phyloP scores from a whole-genome alignment of 495 filamentous ascomycete genomes.

The Podospora pseudopauciseta region DNA sequence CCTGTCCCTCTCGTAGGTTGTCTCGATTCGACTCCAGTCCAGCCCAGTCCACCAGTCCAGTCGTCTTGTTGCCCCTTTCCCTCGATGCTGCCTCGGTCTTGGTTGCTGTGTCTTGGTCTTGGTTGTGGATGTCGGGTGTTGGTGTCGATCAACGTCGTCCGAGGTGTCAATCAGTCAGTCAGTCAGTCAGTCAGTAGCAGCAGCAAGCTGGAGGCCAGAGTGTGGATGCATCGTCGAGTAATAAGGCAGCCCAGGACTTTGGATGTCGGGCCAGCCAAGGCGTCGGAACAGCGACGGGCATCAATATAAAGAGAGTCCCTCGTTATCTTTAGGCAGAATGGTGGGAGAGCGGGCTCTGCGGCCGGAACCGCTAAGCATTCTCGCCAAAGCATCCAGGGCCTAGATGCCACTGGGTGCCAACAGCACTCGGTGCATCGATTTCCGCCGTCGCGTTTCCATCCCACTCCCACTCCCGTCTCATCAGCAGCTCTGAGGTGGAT shows the following conservation, averaged over 20 bases:
- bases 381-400: slow-evolving; percentile 23
- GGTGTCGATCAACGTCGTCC: background rate
- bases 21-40: background rate
- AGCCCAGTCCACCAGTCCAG: background rate
- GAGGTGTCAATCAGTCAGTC: background rate
- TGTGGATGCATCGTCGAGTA: background rate
- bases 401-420: slow-evolving; percentile 7
- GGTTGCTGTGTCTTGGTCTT: background rate
- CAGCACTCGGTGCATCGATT: slow-evolving; percentile 19
- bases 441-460: slow-evolving; percentile 6
- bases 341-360: slow-evolving; percentile 11
- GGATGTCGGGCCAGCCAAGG: slow-evolving; percentile 22
- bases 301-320: slow-evolving; percentile 21
- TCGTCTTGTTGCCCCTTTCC: no score
- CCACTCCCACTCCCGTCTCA: no score
- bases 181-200: background rate
- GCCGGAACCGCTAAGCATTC: slow-evolving; percentile 24
- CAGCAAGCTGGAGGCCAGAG: background rate
- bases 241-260: slow-evolving; percentile 11
- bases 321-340: slow-evolving; percentile 23
- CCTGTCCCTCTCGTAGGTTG: background rate
- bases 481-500: no score
- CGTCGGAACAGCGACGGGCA: slow-evolving; percentile 24
- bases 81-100: no score
- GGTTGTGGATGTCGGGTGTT: background rate